phyloP scores from a whole-genome alignment of 2,329 filamentous ascomycete genomes.

The Aspergillus persii region DNA sequence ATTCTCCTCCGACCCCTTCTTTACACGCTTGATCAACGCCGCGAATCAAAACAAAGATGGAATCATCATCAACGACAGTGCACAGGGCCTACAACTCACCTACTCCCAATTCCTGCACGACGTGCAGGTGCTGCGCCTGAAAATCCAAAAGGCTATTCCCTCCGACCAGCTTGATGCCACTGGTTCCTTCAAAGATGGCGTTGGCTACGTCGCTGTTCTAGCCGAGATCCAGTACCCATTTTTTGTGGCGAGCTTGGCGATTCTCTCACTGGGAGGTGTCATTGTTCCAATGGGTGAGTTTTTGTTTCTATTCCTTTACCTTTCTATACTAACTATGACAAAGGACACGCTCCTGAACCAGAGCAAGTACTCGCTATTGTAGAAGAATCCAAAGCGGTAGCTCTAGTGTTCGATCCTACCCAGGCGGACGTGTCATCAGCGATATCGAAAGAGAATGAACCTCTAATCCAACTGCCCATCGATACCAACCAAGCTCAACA shows the following conservation, averaged over 20 bases:
- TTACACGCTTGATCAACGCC: too few species aligned
- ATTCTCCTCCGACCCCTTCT: too few species aligned
- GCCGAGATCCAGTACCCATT: slow-evolving; percentile 6
- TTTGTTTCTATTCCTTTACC: too few species aligned
- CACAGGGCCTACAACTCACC: slow-evolving; percentile 4
- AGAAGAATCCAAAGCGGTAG: slow-evolving; percentile 2
- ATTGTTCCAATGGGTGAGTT: slow-evolving; percentile 6
- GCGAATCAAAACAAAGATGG: too few species aligned
- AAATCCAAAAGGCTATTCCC: not conserved
- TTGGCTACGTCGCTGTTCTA: slow-evolving; percentile 2
- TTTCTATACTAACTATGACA: too few species aligned
- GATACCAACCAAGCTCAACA: too few species aligned
- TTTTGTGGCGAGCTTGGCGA: slow-evolving; percentile 8
- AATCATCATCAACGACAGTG: slow-evolving; percentile 5
- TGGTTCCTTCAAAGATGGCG: slow-evolving; percentile 1
- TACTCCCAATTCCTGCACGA: slow-evolving; percentile 6
- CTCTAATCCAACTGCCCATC: too few species aligned
- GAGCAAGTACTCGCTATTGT: slow-evolving; percentile 2
- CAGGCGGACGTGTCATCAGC: not conserved
- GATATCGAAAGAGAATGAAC: not conserved
- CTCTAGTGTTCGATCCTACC: slow-evolving; percentile 3
- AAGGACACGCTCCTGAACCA: not conserved
- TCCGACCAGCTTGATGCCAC: not conserved
- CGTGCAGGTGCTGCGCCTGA: slow-evolving; percentile 4
- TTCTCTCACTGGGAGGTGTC: slow-evolving; percentile 3